These are phyloP conservation scores for Russula vinacea DNA, from an alignment of 768 basidiomycete genomes.

Conservation along the genomic window DNA sequence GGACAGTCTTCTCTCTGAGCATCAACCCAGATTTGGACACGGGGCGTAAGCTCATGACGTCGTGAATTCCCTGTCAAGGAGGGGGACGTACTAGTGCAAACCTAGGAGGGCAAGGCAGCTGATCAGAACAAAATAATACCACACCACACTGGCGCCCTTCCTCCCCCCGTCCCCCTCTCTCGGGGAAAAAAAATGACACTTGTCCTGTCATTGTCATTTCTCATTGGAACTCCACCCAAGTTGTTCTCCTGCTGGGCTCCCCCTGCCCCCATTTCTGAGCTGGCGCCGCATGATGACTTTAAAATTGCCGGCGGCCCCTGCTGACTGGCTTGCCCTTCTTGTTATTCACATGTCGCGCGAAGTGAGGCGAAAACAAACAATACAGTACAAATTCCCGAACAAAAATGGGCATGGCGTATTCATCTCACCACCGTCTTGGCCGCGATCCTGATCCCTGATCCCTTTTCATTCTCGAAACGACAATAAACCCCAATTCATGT, in stretches of 20 bases:
- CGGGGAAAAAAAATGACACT: conserved; percentile 11
- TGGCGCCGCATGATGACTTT: conserved; percentile 18
- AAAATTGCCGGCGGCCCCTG: conserved; percentile 10
- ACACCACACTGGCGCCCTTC: conserved; percentile 8
- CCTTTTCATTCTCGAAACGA: background rate
- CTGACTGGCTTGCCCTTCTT: background rate
- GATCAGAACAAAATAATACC: conserved; percentile 7
- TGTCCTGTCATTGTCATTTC: background rate
- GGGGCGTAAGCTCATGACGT: conserved; percentile 9
- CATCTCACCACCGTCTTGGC: background rate
- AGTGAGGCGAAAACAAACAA: background rate
- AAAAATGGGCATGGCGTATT: conserved; percentile 12
- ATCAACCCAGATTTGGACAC: conserved; percentile 6
- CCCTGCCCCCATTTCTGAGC: background rate
- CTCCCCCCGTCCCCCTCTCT: background rate
- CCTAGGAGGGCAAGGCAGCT: background rate
- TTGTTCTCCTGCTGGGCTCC: background rate
- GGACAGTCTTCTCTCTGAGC: conserved; percentile 8
- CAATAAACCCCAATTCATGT: conserved; percentile 19
- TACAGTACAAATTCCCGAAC: background rate
- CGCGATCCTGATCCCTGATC: background rate
- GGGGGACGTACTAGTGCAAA: background rate
- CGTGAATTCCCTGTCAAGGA: background rate
- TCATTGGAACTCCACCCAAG: background rate
- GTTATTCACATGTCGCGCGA: conserved; percentile 21